Percentiles rank a stretch among this genome's conserved stretches.
phyloP scores from a whole-genome alignment of 768 basidiomycete species.

The Coprinopsis cinerea region DNA sequence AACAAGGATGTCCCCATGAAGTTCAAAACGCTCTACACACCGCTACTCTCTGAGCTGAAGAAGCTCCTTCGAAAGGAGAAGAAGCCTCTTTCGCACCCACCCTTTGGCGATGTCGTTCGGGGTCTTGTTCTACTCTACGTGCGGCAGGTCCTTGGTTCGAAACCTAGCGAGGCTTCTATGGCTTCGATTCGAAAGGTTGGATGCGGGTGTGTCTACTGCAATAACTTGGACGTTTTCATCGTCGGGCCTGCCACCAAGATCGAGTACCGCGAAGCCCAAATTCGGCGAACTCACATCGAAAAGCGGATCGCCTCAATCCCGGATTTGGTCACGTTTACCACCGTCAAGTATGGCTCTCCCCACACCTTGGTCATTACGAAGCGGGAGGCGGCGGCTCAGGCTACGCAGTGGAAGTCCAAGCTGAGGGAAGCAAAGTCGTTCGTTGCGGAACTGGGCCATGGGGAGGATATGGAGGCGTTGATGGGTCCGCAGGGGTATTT shows the following conservation, averaged over 20 bases:
- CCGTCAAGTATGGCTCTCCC: conserved; percentile 21
- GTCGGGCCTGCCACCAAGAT: conserved; percentile 9
- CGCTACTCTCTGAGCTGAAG: conserved; percentile 21
- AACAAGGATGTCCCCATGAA: conserved; percentile 12
- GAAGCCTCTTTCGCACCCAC: conserved; percentile 16
- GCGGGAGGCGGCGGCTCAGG: conserved; percentile 16
- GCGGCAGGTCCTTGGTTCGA: conserved; percentile 21
- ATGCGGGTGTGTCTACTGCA: conserved; percentile 19
- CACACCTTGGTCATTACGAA: conserved; percentile 25
- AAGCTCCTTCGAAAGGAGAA: conserved; percentile 13
- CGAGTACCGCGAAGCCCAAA: conserved; percentile 13
- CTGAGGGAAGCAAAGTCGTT: conserved; percentile 21
- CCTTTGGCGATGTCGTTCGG: conserved; percentile 25
- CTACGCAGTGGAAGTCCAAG: conserved; percentile 18
- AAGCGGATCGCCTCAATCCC: conserved; percentile 12
- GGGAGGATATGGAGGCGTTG: conserved; percentile 20
- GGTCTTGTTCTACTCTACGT: conserved; percentile 25
- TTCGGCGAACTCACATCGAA: conserved; percentile 19
- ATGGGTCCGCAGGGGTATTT: conserved; percentile 18
- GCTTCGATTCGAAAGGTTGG: conserved; percentile 23
- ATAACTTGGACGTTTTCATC: conserved; percentile 22
- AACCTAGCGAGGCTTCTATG: conserved; percentile 8
- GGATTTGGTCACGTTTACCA: conserved; percentile 21
- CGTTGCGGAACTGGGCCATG: conserved; percentile 22
- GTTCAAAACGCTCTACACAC: conserved; percentile 22